Evolutionary conservation across 352 stramenopile genomes (phyloP).

Genomic region (Halophytophthora batemanensis): DNA sequence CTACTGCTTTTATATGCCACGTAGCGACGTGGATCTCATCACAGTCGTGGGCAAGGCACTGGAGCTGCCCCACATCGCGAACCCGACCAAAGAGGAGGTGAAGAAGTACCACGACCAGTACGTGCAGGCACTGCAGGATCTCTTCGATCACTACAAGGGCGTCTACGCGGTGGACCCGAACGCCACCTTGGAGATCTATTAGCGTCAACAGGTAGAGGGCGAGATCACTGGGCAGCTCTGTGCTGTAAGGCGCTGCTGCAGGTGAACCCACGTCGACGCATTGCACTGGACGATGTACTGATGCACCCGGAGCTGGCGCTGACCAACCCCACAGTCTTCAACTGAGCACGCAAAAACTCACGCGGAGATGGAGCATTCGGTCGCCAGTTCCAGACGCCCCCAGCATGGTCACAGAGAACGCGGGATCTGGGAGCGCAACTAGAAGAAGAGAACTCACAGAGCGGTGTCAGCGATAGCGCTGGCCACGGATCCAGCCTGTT

Average conservation of each 20-base stretch:
- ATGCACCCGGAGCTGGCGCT: too few relatives aligned
- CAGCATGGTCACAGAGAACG: too few relatives aligned
- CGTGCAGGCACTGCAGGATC: slow-evolving; percentile 59
- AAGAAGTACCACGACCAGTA: slow-evolving; percentile 89
- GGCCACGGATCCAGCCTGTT: too few relatives aligned
- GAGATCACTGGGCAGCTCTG: slow-evolving; percentile 2
- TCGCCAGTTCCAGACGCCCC: too few relatives aligned
- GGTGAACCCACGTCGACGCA: slow-evolving; percentile 2
- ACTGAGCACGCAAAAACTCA: too few relatives aligned
- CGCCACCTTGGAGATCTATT: slow-evolving; percentile 52
- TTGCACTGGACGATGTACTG: background rate
- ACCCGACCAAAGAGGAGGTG: slow-evolving; percentile 88
- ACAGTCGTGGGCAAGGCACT: slow-evolving; percentile 89
- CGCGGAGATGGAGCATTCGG: too few relatives aligned
- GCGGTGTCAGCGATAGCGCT: too few relatives aligned
- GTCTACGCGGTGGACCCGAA: slow-evolving; percentile 70
- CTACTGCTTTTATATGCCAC: slow-evolving; percentile 84
- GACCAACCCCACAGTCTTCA: too few relatives aligned
- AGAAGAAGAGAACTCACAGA: too few relatives aligned
- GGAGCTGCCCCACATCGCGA: slow-evolving; percentile 77
- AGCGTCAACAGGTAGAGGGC: slow-evolving; percentile 5
- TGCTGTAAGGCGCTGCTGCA: slow-evolving; percentile 13
- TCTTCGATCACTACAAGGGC: slow-evolving; percentile 88
- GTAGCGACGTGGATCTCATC: slow-evolving; percentile 60
- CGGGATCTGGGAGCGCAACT: too few relatives aligned